Base-by-base conservation (phyloP, 352 stramenopile species). In the Thalassiosira ordinaria region DNA sequence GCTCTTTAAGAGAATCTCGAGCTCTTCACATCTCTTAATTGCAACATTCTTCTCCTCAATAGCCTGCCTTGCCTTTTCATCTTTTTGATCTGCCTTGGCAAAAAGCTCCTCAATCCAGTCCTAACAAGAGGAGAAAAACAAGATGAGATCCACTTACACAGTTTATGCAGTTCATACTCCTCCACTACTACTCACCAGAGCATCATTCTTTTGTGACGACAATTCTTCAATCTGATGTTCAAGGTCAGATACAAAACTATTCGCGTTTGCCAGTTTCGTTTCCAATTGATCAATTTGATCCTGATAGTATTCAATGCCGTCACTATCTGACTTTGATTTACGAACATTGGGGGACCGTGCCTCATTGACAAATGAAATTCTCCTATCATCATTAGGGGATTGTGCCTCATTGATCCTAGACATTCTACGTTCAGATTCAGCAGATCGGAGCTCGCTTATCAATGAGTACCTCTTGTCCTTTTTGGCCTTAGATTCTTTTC, bases 61-160 rank as follows among this genome's bases (percentile, higher is more conserved):
- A 14, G 22, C 26, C 37, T 64, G 37, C 35, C 22, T 65, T 35
- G 66, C 31, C 31, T 83, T 78, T 26, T 74, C 59, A 57, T 86
- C 82, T 47, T 81, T 83, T 31, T 76, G 56, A 33, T 89, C 77
- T 37, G 67, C 61, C 74, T 89, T 81, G 9, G 56, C 59, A 59
- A 81, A 75, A 8, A 81, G 51, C 35, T 76, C 74, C 47, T 82
- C 74, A 24, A 82, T 77, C 74, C 74, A 82, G 20, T 82, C 74
- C 63, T 80, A 20, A 47, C n/a, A n/a, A n/a, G n/a, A n/a, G n/a
- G n/a, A n/a, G n/a, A n/a, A n/a, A n/a, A n/a, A n/a, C n/a, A n/a
- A n/a, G n/a, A n/a, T n/a, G n/a, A n/a, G n/a, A n/a, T n/a, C n/a
- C n/a, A n/a, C n/a, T n/a, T n/a, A n/a, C n/a, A n/a, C n/a, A n/a